A percentile compares a stretch with the other conserved stretches of the same genome.
Evolutionary conservation across 1,139 yeast species (phyloP).

Genomic region (Yamadazyma triangularis): DNA sequence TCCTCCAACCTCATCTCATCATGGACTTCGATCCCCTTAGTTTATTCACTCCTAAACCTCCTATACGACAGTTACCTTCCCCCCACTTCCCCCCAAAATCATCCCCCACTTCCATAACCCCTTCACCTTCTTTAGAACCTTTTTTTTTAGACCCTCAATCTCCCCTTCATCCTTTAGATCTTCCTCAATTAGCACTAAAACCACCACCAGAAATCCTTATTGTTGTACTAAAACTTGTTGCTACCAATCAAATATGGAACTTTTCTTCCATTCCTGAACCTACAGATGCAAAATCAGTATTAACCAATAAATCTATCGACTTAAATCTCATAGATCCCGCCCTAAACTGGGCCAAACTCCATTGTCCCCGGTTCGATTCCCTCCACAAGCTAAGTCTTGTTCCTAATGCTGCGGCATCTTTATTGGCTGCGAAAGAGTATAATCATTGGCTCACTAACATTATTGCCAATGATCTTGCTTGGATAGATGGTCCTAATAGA

Average conservation of each 20-base stretch:
- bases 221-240: constrained; percentile 44
- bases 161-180: constrained; percentile 58
- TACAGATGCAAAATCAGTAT: constrained; percentile 5
- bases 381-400: constrained; percentile 19
- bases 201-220: constrained; percentile 50
- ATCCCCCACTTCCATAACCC: too few relatives aligned
- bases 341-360: constrained; percentile 35
- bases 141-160: constrained; percentile 20
- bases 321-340: constrained; percentile 17
- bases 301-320: constrained; percentile 16
- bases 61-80: too few relatives aligned
- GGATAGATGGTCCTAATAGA: constrained; percentile 39
- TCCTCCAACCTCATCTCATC: constrained; percentile 1
- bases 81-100: too few relatives aligned
- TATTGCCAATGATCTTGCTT: constrained; percentile 50
- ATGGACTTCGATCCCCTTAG: constrained; percentile 43
- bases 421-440: constrained; percentile 24
- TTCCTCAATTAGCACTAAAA: constrained; percentile 47
- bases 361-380: constrained; percentile 32
- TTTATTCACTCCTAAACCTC: constrained; percentile 29
- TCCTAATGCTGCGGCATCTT: constrained; percentile 21
- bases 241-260: constrained; percentile 52
- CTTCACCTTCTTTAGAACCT: neutral
- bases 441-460: constrained; percentile 64
- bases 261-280: constrained; percentile 35